Evolutionary conservation across 345 rosid species (phyloP).

Genomic region (Arabidopsis suecica): DNA sequence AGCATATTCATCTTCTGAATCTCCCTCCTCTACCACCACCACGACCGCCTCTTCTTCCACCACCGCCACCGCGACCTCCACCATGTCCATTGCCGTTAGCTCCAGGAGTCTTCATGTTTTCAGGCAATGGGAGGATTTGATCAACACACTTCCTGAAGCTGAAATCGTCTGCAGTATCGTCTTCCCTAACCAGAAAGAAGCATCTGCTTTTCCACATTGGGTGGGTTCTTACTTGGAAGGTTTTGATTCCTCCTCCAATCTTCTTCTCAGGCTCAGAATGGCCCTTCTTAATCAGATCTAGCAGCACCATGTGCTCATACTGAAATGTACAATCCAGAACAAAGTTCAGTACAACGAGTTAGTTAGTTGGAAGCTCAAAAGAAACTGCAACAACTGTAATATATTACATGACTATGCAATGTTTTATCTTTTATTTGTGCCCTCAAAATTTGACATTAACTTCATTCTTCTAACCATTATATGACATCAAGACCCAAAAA

Average conservation of each 20-base stretch:
- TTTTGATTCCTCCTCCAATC: slow-evolving; percentile 74
- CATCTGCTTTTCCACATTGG: slow-evolving; percentile 80
- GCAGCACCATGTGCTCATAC: slow-evolving; percentile 80
- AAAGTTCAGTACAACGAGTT: background rate
- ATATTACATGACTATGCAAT: background rate
- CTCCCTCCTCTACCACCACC: slow-evolving; percentile 57
- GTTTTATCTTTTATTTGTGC: background rate
- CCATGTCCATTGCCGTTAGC: slow-evolving; percentile 52
- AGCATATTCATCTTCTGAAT: slow-evolving; percentile 44
- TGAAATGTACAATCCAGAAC: slow-evolving; percentile 39
- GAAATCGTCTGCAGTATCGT: slow-evolving; percentile 78
- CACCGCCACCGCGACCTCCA: slow-evolving; percentile 54
- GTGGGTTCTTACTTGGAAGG: slow-evolving; percentile 77
- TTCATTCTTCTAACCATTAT: background rate
- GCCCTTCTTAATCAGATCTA: slow-evolving; percentile 86
- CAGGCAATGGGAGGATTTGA: slow-evolving; percentile 84
- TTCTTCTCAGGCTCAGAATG: slow-evolving; percentile 76
- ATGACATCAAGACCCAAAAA: background rate
- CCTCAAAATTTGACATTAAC: background rate
- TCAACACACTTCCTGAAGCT: slow-evolving; percentile 98
- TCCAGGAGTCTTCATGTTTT: slow-evolving; percentile 67
- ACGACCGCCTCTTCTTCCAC: slow-evolving; percentile 64
- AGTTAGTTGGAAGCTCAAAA: slow-evolving; percentile 12
- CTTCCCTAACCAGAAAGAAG: slow-evolving; percentile 83
- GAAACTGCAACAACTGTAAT: slow-evolving; percentile 1